phyloP scores from a whole-genome alignment of 164 flowering plant species.

The Chimonanthus salicifolius region DNA sequence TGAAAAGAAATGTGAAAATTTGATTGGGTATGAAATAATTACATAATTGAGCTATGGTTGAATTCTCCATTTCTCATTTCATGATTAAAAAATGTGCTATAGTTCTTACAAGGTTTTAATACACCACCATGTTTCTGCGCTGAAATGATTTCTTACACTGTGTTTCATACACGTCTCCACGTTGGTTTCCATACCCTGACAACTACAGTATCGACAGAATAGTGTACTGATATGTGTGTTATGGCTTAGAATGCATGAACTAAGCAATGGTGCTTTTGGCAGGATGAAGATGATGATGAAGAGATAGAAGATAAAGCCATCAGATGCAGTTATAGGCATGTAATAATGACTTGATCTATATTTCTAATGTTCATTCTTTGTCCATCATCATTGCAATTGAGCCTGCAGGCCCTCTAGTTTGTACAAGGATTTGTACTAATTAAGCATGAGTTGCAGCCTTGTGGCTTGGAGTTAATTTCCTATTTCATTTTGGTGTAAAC shows the following conservation, averaged over 20 bases:
- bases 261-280: conserved; percentile 4
- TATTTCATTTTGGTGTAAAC: neutral
- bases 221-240: neutral
- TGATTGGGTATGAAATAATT: too few relatives aligned
- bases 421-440: neutral
- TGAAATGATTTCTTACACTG: neutral
- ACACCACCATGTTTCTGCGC: too few relatives aligned
- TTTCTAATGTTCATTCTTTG: neutral
- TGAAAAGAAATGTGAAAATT: neutral
- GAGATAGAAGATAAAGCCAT: conserved; percentile 66
- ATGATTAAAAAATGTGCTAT: neutral
- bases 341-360: conserved; percentile 3
- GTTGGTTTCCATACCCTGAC: neutral
- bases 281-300: conserved; percentile 74
- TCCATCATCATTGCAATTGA: neutral
- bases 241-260: neutral
- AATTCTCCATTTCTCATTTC: neutral
- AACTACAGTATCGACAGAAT: neutral
- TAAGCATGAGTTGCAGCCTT: neutral
- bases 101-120: neutral
- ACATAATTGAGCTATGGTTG: neutral
- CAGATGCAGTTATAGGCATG: conserved; percentile 79
- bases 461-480: neutral
- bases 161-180: neutral
- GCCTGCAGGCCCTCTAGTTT: neutral